Evolutionary conservation across 371 early-diverging fungal species (phyloP).

Genomic region (Quaeritorhiza haematococci): DNA sequence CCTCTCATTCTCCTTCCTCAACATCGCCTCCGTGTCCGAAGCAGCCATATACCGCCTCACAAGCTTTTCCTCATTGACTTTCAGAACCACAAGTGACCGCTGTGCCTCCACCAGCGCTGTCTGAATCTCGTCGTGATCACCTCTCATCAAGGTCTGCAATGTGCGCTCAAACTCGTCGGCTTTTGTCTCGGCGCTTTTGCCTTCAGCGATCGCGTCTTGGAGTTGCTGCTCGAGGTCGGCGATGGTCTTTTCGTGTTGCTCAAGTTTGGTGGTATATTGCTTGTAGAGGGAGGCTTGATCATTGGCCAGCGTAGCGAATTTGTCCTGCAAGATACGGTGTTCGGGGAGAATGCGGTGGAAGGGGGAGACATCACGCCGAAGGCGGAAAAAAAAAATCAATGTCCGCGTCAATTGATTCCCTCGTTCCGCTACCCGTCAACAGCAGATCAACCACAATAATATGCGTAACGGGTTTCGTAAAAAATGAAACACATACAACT

Average conservation of each 20-base stretch:
- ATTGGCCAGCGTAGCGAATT: slow-evolving; percentile 11
- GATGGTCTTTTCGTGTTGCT: slow-evolving; percentile 5
- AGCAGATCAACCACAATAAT: too few species aligned
- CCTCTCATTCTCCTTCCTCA: slow-evolving; percentile 24
- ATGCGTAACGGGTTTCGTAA: too few species aligned
- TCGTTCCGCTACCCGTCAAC: too few species aligned
- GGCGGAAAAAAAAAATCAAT: too few species aligned
- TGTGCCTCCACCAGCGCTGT: slow-evolving; percentile 22
- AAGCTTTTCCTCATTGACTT: slow-evolving; percentile 30
- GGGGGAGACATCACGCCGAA: too few species aligned
- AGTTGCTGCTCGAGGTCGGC: slow-evolving; percentile 4
- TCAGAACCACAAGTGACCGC: slow-evolving; percentile 20
- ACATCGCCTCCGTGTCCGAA: slow-evolving; percentile 14
- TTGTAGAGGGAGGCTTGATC: slow-evolving; percentile 23
- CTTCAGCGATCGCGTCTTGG: slow-evolving; percentile 5
- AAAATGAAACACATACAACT: too few species aligned
- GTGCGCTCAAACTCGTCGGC: slow-evolving; percentile 15
- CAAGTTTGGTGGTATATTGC: slow-evolving; percentile 14
- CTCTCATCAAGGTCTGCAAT: not conserved
- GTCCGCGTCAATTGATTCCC: too few species aligned
- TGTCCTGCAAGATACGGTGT: slow-evolving; percentile 10
- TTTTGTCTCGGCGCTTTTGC: not conserved
- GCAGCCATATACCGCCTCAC: slow-evolving; percentile 23
- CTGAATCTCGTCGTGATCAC: slow-evolving; percentile 5
- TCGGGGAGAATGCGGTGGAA: too few species aligned